These are phyloP conservation scores for Umbilicus rupestris DNA, from an alignment of 164 flowering plant genomes.

Conservation along the genomic window DNA sequence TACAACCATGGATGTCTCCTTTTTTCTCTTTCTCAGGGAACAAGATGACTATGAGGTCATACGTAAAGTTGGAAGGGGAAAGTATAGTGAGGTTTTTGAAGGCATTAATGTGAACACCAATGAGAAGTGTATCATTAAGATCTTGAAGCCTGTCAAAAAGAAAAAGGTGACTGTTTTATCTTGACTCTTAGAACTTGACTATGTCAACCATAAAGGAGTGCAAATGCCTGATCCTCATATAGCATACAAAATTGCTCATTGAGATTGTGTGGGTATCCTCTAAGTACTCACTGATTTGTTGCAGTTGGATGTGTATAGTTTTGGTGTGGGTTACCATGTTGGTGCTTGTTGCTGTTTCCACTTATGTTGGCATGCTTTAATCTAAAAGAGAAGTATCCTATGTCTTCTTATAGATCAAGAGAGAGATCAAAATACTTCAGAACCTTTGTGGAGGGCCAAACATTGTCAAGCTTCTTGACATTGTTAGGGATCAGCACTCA, in stretches of 20 bases:
- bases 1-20: too few relatives aligned
- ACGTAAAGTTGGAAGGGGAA: constrained; percentile 2
- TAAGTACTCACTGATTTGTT: background rate
- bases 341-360: background rate
- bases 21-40: background rate
- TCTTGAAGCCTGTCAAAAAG: background rate
- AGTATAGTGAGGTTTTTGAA: background rate
- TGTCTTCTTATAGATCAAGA: constrained; percentile 41
- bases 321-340: background rate
- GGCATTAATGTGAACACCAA: background rate
- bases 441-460: constrained; percentile 74
- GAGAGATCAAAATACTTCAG: constrained; percentile 75
- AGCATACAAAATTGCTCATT: background rate
- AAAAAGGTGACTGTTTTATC: background rate
- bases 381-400: background rate
- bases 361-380: background rate
- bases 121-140: background rate
- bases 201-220: background rate
- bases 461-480: constrained; percentile 58
- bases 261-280: background rate
- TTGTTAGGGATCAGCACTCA: constrained; percentile 73
- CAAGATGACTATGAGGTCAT: constrained; percentile 1
- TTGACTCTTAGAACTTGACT: background rate
- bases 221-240: background rate
- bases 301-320: background rate